Base-by-base conservation (phyloP, 352 stramenopile genomes). In the Stephanocyclus meneghinianus region DNA sequence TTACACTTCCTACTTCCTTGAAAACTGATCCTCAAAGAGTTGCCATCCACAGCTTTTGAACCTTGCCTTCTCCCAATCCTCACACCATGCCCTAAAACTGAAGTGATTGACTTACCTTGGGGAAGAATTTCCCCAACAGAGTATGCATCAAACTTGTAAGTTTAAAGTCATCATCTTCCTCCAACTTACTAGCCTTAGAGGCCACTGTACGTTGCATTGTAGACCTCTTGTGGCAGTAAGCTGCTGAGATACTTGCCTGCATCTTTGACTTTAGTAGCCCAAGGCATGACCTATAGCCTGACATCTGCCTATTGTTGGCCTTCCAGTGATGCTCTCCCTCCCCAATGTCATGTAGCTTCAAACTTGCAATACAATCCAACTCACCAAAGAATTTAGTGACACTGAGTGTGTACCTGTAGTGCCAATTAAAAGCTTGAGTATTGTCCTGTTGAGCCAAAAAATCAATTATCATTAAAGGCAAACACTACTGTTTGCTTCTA, bases 71-170 rank as follows among this genome's bases (percentile, higher is more conserved):
- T n/a, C n/a, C n/a, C n/a, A n/a, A n/a, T n/a, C n/a, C n/a, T n/a
- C n/a, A n/a, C 56, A 9, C 21, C 56, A 64, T 9, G 56, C 56
- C n/a, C 56, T n/a, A 64, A 64, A 64, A 64, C 32, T 64, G 9
- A 15, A 50, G 44, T 64, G n/a, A 10, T 35, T n/a, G 10, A 9
- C 6, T 64, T 64, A n/a, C 42, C 56, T n/a, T 9, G 30, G 56
- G 56, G 42, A 64, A 9, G 10, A 64, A 64, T 16, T 3, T 5
- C n/a, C n/a, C n/a, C n/a, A n/a, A n/a, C n/a, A n/a, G n/a, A n/a
- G n/a, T n/a, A n/a, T n/a, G n/a, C n/a, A 64, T 64, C 56, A n/a
- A 64, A 40, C 56, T 64, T 42, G 30, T 29, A 64, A 50, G 44
- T 50, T 50, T 50, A 50, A 50, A 50, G 44, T 50, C 44, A 15